These are phyloP conservation scores for Penicillium cinerascens DNA, from an alignment of 495 filamentous ascomycete genomes.

Conservation along the genomic window DNA sequence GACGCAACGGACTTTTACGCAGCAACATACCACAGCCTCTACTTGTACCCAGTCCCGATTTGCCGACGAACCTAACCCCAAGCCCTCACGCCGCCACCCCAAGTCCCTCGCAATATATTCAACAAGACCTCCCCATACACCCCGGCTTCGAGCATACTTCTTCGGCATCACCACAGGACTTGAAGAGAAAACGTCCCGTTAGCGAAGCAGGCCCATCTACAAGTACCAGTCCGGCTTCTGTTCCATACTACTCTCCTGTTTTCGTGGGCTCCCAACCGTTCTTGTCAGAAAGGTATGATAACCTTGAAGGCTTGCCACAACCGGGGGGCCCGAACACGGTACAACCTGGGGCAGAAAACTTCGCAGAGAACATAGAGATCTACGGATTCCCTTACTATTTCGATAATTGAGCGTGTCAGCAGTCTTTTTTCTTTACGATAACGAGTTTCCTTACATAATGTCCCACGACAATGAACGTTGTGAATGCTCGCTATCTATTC, in stretches of 20 bases:
- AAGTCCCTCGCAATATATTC: slow-evolving; percentile 8
- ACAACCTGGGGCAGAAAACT: slow-evolving; percentile 7
- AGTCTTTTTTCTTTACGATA: slow-evolving; percentile 2
- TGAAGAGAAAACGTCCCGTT: slow-evolving; percentile 23
- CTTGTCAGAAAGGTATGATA: slow-evolving; percentile 22
- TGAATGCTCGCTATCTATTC: not conserved
- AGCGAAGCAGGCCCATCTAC: slow-evolving; percentile 14
- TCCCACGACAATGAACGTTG: not conserved
- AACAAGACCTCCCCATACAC: slow-evolving; percentile 12
- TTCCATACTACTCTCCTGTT: slow-evolving; percentile 12
- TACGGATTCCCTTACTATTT: slow-evolving; percentile 34
- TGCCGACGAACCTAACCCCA: slow-evolving; percentile 1
- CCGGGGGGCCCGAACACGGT: slow-evolving; percentile 9
- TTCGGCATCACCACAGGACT: slow-evolving; percentile 8
- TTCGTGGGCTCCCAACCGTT: slow-evolving; percentile 17
- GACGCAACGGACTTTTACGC: not conserved
- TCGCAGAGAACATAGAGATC: slow-evolving; percentile 16
- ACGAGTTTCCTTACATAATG: slow-evolving; percentile 14
- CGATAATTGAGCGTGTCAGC: slow-evolving; percentile 8
- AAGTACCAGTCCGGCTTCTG: slow-evolving; percentile 15
- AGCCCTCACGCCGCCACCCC: slow-evolving; percentile 1
- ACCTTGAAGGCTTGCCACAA: slow-evolving; percentile 9
- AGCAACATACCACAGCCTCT: slow-evolving; percentile 1
- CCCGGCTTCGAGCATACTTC: not conserved
- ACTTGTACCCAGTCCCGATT: not conserved